Conservation (phyloP, 2,329 filamentous ascomycete species). For the Diaporthe citrichinensis region DNA sequence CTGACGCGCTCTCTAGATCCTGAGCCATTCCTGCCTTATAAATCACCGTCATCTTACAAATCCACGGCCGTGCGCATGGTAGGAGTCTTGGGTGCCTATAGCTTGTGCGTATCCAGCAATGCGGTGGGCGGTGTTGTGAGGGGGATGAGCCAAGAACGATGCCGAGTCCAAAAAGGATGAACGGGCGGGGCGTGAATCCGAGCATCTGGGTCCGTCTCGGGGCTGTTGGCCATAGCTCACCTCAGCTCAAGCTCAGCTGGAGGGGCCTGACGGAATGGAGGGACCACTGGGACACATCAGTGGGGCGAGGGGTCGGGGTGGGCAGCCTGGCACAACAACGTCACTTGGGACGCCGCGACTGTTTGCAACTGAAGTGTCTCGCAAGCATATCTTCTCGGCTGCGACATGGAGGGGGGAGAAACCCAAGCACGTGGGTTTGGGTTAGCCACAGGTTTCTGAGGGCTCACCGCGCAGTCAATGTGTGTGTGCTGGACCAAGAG, state of each 20-base stretch:
- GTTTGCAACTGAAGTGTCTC: constrained; percentile 29
- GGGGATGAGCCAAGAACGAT: constrained; percentile 18
- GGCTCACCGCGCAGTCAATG: background rate
- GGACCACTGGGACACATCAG: constrained; percentile 12
- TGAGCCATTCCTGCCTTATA: background rate
- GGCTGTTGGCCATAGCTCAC: constrained; percentile 18
- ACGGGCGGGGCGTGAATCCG: constrained; percentile 16
- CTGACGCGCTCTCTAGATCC: too few species aligned
- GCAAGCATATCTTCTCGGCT: constrained; percentile 8
- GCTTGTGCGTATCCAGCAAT: background rate
- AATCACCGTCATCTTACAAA: background rate
- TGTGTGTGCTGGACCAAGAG: background rate
- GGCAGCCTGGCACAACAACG: background rate
- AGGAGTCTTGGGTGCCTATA: background rate
- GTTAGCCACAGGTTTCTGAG: background rate
- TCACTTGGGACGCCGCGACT: background rate
- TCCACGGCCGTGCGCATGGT: background rate
- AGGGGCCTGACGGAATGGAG: background rate
- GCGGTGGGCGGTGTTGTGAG: too few species aligned
- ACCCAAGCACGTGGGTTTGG: background rate
- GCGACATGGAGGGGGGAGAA: background rate
- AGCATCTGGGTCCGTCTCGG: background rate
- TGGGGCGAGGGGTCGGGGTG: constrained; percentile 10
- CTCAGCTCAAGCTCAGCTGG: constrained; percentile 17
- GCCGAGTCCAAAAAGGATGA: constrained; percentile 25